Conservation (phyloP, 2,329 filamentous ascomycete species). For the Elsinoe perseae region DNA sequence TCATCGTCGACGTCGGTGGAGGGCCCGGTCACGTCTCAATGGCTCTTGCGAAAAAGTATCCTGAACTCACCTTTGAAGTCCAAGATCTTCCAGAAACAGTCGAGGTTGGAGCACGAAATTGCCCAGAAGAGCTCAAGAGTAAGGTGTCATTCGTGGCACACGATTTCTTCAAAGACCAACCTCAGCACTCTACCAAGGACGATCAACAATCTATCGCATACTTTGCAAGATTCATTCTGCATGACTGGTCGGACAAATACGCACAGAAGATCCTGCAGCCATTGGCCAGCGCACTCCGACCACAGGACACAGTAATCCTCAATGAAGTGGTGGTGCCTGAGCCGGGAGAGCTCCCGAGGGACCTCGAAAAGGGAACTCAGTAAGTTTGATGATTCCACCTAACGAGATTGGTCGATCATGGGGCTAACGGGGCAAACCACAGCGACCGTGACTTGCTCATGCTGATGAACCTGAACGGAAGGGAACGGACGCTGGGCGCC, state of each 20-base stretch:
- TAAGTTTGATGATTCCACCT: constrained; percentile 14
- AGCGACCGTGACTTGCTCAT: constrained; percentile 23
- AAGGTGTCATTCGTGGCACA: constrained; percentile 20
- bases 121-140: constrained; percentile 16
- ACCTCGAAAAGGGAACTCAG: constrained; percentile 21
- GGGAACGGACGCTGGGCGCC: constrained; percentile 21
- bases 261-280: constrained; percentile 21
- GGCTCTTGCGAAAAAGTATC: constrained; percentile 21
- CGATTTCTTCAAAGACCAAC: constrained; percentile 28
- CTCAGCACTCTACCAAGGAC: constrained; percentile 25
- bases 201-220: constrained; percentile 22
- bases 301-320: constrained; percentile 21
- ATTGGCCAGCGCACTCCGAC: constrained; percentile 18
- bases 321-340: constrained; percentile 23
- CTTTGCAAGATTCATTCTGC: constrained; percentile 22
- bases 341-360: constrained; percentile 19
- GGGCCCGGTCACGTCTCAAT: constrained; percentile 23
- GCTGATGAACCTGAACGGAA: constrained; percentile 23
- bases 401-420: neutral
- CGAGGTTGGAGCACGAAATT: constrained; percentile 21
- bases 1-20: constrained; percentile 22
- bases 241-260: constrained; percentile 24
- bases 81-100: constrained; percentile 23
- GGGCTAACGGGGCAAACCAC: neutral
- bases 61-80: constrained; percentile 21